Evolutionary conservation across 805 yeast genomes (phyloP).

Genomic region (Yamadazyma takamatsuzukensis): DNA sequence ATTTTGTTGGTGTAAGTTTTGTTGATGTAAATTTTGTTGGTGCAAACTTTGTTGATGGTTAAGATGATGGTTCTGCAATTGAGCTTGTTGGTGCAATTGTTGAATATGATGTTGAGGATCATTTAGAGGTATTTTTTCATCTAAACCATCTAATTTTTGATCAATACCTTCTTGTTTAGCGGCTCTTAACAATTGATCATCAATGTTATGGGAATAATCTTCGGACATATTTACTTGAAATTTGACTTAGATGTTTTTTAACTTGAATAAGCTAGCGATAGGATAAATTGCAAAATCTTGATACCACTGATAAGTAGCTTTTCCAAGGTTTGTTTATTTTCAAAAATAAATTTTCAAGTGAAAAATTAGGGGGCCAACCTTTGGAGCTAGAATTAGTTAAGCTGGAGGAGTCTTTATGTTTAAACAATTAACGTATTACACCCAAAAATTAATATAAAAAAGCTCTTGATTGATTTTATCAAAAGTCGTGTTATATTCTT

Average conservation of each 20-base stretch:
- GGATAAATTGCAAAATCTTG: no score
- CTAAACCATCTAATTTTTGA: not conserved
- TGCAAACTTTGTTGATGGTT: slow-evolving; percentile 4
- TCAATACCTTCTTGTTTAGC: slow-evolving; percentile 30
- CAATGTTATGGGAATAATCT: slow-evolving; percentile 32
- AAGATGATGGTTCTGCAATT: slow-evolving; percentile 10
- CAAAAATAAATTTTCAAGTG: no score
- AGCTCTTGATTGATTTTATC: not conserved
- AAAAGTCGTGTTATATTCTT: slow-evolving; percentile 21
- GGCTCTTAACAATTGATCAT: slow-evolving; percentile 39
- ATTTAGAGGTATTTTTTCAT: not conserved
- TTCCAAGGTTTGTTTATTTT: no score
- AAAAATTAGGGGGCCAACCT: no score
- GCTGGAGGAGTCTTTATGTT: no score
- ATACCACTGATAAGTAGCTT: no score
- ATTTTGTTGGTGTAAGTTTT: slow-evolving; percentile 9
- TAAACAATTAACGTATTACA: no score
- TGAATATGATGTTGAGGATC: slow-evolving; percentile 5
- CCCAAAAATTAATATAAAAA: no score
- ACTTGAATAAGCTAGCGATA: no score
- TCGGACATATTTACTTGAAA: no score
- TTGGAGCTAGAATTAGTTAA: no score
- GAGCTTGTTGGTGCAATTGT: slow-evolving; percentile 10
- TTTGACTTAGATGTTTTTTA: no score
- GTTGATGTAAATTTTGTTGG: slow-evolving; percentile 3